Evolutionary conservation across 2,329 filamentous ascomycete species (phyloP).

Genomic region (Neocucurbitaria cava): DNA sequence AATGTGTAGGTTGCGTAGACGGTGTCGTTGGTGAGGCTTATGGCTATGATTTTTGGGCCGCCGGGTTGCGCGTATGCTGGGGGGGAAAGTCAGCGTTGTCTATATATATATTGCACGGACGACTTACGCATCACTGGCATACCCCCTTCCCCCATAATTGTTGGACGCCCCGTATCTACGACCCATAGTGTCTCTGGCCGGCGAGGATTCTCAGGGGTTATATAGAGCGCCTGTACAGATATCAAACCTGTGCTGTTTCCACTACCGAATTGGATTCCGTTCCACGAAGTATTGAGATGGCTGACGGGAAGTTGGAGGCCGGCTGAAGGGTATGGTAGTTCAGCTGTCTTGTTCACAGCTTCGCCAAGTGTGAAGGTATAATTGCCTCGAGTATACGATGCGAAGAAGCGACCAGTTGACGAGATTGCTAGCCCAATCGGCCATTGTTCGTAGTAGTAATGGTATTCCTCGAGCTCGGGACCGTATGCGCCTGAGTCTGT

Average conservation of each 20-base stretch:
- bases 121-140: conserved; percentile 29
- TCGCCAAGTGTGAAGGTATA: conserved; percentile 58
- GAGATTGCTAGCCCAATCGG: conserved; percentile 59
- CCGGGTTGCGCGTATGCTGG: conserved; percentile 46
- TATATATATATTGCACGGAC: not conserved
- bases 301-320: conserved; percentile 55
- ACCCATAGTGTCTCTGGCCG: conserved; percentile 53
- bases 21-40: conserved; percentile 54
- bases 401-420: conserved; percentile 57
- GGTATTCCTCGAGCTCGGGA: conserved; percentile 56
- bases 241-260: conserved; percentile 55
- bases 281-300: conserved; percentile 51
- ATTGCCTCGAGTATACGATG: conserved; percentile 57
- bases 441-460: conserved; percentile 58
- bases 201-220: conserved; percentile 51
- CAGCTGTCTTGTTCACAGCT: conserved; percentile 56
- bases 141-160: conserved; percentile 39
- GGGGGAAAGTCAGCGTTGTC: not conserved
- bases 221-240: conserved; percentile 59
- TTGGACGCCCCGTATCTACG: conserved; percentile 57
- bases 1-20: conserved; percentile 60
- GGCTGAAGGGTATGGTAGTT: conserved; percentile 54
- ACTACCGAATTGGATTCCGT: conserved; percentile 56
- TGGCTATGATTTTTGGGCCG: conserved; percentile 60
- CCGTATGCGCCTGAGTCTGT: conserved; percentile 58